Conservation (phyloP, 176 grass and related monocot species). For the Raddia distichophylla region DNA sequence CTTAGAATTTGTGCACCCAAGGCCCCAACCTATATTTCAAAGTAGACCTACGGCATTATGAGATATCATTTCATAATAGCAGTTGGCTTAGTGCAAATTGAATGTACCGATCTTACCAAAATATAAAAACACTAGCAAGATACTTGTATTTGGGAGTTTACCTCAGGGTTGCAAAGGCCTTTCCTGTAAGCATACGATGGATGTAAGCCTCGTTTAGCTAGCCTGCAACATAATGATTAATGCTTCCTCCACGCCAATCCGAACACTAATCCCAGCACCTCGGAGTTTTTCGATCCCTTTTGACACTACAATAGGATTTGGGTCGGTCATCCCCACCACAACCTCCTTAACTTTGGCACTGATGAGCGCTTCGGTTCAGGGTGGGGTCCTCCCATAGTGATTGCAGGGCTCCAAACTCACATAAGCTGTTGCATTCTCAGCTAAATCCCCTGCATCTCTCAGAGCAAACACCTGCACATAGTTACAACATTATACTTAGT, state of each 20-base stretch:
- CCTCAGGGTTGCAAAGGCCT: constrained; percentile 86
- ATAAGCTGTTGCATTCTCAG: constrained; percentile 79
- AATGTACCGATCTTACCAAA: neutral
- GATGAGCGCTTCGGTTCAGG: constrained; percentile 82
- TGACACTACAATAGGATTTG: constrained; percentile 88
- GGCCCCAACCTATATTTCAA: constrained; percentile 1
- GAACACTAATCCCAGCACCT: constrained; percentile 67
- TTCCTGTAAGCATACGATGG: constrained; percentile 79
- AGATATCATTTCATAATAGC: neutral
- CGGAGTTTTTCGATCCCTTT: constrained; percentile 86
- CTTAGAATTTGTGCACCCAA: neutral
- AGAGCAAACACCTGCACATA: constrained; percentile 82
- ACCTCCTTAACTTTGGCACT: constrained; percentile 79
- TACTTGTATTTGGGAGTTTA: constrained; percentile 30
- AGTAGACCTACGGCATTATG: neutral
- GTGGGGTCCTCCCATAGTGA: constrained; percentile 85
- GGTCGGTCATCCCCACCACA: constrained; percentile 89
- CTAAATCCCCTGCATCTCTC: constrained; percentile 74
- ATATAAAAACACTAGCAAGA: neutral
- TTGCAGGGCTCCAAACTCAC: constrained; percentile 92
- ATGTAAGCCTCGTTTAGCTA: constrained; percentile 85
- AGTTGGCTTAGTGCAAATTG: neutral
- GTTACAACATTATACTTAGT: neutral
- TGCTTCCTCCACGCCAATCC: constrained; percentile 65
- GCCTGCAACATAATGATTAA: constrained; percentile 57